Evolutionary conservation across 2,329 filamentous ascomycete genomes (phyloP).

Genomic region (Penicillium expansum): DNA sequence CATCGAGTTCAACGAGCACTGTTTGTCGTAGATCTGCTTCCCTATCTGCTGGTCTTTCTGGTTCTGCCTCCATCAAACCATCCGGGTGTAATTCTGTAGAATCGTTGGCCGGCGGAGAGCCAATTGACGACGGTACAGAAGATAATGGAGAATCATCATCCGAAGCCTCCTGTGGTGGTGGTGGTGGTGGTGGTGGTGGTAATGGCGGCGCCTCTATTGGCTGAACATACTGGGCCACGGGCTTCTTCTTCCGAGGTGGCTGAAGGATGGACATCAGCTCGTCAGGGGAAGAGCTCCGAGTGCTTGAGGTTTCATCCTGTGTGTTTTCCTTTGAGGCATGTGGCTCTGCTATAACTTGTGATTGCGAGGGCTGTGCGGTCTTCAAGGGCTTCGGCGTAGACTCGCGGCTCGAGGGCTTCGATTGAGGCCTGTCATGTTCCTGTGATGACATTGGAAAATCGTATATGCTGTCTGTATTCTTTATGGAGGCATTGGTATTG

Average conservation of each 20-base stretch:
- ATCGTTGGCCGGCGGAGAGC: conserved; percentile 13
- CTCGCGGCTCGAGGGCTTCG: conserved; percentile 3
- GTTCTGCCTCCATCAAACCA: neutral
- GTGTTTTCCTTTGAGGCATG: neutral
- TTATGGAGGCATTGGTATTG: neutral
- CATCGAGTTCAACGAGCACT: neutral
- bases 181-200: neutral
- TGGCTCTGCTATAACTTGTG: neutral
- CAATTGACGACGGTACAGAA: conserved; percentile 34
- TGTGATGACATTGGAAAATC: conserved; percentile 26
- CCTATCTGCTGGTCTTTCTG: neutral
- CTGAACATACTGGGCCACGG: conserved; percentile 5
- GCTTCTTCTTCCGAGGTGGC: conserved; percentile 14
- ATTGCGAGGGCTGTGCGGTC: neutral
- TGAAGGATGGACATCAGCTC: conserved; percentile 34
- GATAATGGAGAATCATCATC: conserved; percentile 37
- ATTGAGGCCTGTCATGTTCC: neutral
- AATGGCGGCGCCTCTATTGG: neutral
- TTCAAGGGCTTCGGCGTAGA: conserved; percentile 8
- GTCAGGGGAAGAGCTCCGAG: conserved; percentile 36
- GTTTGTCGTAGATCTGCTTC: neutral
- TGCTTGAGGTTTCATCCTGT: neutral
- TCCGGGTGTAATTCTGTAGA: neutral
- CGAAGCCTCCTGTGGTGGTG: conserved; percentile 1
- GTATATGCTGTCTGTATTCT: conserved; percentile 23